Conservation (phyloP, 306 rosid species). For the Oemleria cerasiformis region DNA sequence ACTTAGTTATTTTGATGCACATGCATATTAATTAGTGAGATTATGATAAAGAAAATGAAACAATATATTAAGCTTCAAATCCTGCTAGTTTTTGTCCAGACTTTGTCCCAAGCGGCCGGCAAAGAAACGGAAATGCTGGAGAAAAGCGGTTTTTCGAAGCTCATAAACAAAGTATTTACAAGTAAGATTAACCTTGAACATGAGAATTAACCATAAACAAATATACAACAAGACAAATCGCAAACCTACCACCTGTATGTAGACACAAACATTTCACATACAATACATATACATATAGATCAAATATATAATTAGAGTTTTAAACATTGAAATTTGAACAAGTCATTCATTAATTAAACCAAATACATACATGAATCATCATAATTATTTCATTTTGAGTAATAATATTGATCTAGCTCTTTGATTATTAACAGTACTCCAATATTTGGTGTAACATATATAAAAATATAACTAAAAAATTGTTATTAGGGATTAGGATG, state of each 20-base stretch:
- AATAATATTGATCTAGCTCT: not conserved
- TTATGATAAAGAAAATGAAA: not conserved
- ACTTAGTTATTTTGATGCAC: not conserved
- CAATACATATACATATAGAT: too few relatives aligned
- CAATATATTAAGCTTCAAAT: constrained; percentile 13
- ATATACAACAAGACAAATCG: constrained; percentile 24
- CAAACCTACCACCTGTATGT: constrained; percentile 20
- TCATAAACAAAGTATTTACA: constrained; percentile 31
- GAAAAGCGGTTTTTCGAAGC: constrained; percentile 39
- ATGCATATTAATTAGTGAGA: not conserved
- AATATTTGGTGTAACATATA: not conserved
- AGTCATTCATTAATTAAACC: too few relatives aligned
- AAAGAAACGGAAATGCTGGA: constrained; percentile 27
- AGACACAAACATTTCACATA: constrained; percentile 13
- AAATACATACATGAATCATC: too few relatives aligned
- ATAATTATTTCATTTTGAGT: too few relatives aligned
- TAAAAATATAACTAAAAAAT: too few relatives aligned
- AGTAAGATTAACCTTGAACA: constrained; percentile 19
- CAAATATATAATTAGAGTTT: too few relatives aligned
- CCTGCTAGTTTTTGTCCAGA: constrained; percentile 22
- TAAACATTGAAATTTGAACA: constrained; percentile 16
- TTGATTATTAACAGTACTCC: not conserved
- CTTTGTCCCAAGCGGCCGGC: constrained; percentile 24
- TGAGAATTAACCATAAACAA: constrained; percentile 11
- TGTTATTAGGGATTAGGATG: not conserved